Conservation (phyloP, 2,329 filamentous ascomycete genomes). For the Fusarium globosum region DNA sequence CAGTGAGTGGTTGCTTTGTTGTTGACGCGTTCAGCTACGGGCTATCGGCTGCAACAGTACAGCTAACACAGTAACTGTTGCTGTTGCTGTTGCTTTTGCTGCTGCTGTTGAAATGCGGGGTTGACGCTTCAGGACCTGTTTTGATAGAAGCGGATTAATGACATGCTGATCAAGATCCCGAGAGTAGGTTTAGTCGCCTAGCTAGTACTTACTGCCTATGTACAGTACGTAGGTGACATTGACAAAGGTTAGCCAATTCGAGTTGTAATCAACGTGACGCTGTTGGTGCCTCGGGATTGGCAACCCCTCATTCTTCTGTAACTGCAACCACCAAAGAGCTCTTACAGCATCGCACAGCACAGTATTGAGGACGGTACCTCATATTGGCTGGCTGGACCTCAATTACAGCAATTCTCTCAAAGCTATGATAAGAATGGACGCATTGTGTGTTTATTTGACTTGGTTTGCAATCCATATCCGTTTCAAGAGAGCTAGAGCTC, state of each 20-base stretch:
- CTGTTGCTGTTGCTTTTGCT: neutral
- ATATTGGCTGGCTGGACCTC: neutral
- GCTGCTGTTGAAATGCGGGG: conserved; percentile 28
- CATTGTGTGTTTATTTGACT: neutral
- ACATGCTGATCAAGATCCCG: conserved; percentile 20
- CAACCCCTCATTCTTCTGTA: conserved; percentile 15
- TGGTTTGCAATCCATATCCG: neutral
- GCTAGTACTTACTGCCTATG: neutral
- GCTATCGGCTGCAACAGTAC: conserved; percentile 2
- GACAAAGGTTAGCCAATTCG: conserved; percentile 23
- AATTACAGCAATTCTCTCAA: neutral
- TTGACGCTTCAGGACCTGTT: conserved; percentile 4
- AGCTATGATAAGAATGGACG: neutral
- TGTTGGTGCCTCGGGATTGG: conserved; percentile 30
- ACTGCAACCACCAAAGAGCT: neutral
- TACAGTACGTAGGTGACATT: neutral
- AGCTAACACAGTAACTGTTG: neutral
- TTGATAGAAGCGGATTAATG: conserved; percentile 19
- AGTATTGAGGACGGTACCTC: neutral
- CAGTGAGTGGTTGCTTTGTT: conserved; percentile 12
- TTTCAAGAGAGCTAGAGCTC: neutral
- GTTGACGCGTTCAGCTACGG: conserved; percentile 22
- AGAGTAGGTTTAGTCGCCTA: neutral
- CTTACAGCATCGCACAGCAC: neutral
- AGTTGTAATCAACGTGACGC: conserved; percentile 27